These are phyloP conservation scores for Xylaria curta DNA, from an alignment of 495 filamentous ascomycete species.

Conservation along the genomic window DNA sequence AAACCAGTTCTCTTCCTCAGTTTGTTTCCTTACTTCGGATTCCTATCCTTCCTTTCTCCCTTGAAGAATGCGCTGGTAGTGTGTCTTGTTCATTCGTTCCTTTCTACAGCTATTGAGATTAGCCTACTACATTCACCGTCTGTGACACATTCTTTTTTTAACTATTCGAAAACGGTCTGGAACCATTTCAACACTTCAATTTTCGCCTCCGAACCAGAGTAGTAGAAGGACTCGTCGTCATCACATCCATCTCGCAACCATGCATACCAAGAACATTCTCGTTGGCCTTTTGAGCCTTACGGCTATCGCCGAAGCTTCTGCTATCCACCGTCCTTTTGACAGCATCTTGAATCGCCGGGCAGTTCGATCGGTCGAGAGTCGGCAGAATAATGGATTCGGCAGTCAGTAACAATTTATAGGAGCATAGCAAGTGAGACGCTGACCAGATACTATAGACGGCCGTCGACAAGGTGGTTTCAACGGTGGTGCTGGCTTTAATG, in stretches of 20 bases:
- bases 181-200: conserved; percentile 48
- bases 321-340: conserved; percentile 44
- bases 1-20: conserved; percentile 34
- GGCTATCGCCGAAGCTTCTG: conserved; percentile 49
- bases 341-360: conserved; percentile 37
- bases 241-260: conserved; percentile 37
- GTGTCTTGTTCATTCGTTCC: conserved; percentile 58
- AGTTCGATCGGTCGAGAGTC: conserved; percentile 24
- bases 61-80: conserved; percentile 52
- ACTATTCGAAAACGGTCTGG: conserved; percentile 54
- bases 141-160: conserved; percentile 48
- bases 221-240: conserved; percentile 29
- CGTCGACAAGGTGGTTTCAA: conserved; percentile 17
- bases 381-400: conserved; percentile 26
- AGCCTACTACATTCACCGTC: conserved; percentile 49
- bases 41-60: conserved; percentile 41
- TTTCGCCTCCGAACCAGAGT: conserved; percentile 29
- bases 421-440: background rate
- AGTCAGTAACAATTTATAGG: background rate
- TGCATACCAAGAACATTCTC: conserved; percentile 54
- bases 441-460: conserved; percentile 7
- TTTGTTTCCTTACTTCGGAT: conserved; percentile 35
- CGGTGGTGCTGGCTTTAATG: conserved; percentile 19
- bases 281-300: conserved; percentile 52
- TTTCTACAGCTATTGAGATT: conserved; percentile 46